A percentile compares a stretch with the other conserved stretches of the same genome.
phyloP scores from a whole-genome alignment of 345 rosid genomes.

The Gossypium arboreum region DNA sequence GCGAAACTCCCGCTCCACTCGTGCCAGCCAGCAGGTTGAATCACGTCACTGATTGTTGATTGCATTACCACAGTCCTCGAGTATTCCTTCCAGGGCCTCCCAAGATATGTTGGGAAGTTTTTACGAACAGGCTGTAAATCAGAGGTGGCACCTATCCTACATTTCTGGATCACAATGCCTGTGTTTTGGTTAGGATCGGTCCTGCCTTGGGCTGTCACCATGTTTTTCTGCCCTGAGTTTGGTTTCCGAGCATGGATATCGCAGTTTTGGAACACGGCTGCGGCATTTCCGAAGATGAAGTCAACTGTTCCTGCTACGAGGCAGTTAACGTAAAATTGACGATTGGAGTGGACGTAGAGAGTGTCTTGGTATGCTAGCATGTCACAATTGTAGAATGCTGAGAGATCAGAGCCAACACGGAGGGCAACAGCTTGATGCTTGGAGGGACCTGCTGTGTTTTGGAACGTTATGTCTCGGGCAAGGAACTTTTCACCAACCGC shows the following conservation, averaged over 20 bases:
- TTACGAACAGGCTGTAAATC: slow-evolving; percentile 47
- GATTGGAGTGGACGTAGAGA: slow-evolving; percentile 54
- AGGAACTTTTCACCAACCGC: slow-evolving; percentile 58
- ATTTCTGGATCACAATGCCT: slow-evolving; percentile 84
- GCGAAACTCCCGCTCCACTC: slow-evolving; percentile 80
- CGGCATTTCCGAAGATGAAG: slow-evolving; percentile 76
- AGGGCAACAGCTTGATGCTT: slow-evolving; percentile 70
- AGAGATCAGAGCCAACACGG: slow-evolving; percentile 64
- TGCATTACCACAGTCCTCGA: slow-evolving; percentile 90
- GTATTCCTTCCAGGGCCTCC: slow-evolving; percentile 90
- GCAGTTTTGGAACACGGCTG: slow-evolving; percentile 58
- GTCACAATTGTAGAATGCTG: slow-evolving; percentile 58
- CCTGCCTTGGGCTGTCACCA: slow-evolving; percentile 95
- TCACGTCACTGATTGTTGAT: slow-evolving; percentile 53
- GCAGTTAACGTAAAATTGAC: slow-evolving; percentile 65
- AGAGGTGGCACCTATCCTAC: slow-evolving; percentile 69
- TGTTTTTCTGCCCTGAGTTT: slow-evolving; percentile 79
- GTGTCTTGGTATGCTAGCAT: slow-evolving; percentile 69
- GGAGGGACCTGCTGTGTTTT: slow-evolving; percentile 64
- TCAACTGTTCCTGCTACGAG: slow-evolving; percentile 70
- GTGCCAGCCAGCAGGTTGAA: slow-evolving; percentile 68
- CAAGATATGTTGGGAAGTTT: slow-evolving; percentile 72
- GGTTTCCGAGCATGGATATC: slow-evolving; percentile 93
- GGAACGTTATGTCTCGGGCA: slow-evolving; percentile 55
- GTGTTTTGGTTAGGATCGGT: slow-evolving; percentile 88